These are phyloP conservation scores for Paramecium caudatum DNA, from an alignment of 73 alveolate species.

Conservation along the genomic window DNA sequence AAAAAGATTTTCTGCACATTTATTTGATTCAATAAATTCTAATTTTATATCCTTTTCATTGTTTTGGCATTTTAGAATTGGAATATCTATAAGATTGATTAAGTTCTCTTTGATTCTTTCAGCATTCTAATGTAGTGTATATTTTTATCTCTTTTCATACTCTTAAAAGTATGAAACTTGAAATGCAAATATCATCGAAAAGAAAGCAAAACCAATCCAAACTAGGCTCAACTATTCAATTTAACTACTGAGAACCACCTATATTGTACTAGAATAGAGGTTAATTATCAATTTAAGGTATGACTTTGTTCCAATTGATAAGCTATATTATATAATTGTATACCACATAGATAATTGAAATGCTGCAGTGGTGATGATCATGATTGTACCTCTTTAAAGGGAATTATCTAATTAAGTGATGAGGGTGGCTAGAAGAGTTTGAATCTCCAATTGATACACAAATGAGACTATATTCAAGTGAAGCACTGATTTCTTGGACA, in stretches of 20 bases:
- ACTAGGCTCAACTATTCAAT: background rate
- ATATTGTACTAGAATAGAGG: background rate
- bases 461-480: background rate
- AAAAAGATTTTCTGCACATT: conserved; percentile 22
- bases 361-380: conserved; percentile 27
- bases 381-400: background rate
- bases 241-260: background rate
- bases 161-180: background rate
- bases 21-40: background rate
- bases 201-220: conserved; percentile 35
- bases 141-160: conserved; percentile 37
- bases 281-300: background rate
- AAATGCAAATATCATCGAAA: background rate
- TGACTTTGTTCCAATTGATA: conserved; percentile 7
- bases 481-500: background rate
- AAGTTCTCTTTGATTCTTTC: conserved; percentile 26
- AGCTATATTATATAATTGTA: background rate
- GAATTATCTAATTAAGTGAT: conserved; percentile 12
- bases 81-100: conserved; percentile 22
- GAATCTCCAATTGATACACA: conserved; percentile 17
- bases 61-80: conserved; percentile 15
- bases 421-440: background rate
- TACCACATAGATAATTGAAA: conserved; percentile 18
- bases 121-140: conserved; percentile 36
- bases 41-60: conserved; percentile 26